phyloP scores from a whole-genome alignment of 345 rosid genomes.

The Rubroshorea leprosula region DNA sequence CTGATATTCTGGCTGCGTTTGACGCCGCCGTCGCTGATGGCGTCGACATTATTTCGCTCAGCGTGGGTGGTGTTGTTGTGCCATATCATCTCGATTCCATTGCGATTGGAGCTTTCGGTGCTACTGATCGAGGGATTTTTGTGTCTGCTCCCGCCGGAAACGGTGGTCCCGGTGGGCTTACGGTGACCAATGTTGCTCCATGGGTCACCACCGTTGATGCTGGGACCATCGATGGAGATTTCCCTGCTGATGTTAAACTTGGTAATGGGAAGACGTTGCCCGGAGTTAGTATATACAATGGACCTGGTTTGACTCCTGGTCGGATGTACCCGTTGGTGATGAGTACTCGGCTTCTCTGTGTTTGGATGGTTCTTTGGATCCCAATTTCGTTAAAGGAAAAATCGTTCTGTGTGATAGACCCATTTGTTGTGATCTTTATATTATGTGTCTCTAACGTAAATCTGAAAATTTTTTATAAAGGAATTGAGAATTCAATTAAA shows the following conservation, averaged over 20 bases:
- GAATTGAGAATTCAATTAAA: too few species aligned
- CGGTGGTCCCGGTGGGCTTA: constrained; percentile 80
- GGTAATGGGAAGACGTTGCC: constrained; percentile 57
- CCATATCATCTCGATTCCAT: constrained; percentile 86
- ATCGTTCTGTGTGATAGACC: constrained; percentile 71
- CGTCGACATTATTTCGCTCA: constrained; percentile 77
- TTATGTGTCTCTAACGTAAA: too few species aligned
- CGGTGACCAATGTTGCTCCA: constrained; percentile 77
- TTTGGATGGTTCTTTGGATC: constrained; percentile 73
- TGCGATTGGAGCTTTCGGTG: constrained; percentile 82
- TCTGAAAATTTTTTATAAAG: too few species aligned
- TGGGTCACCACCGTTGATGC: constrained; percentile 90
- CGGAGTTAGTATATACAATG: constrained; percentile 65
- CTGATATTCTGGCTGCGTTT: constrained; percentile 88
- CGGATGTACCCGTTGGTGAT: constrained; percentile 57
- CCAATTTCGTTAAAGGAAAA: constrained; percentile 51
- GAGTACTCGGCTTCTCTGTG: constrained; percentile 75
- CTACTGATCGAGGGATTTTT: constrained; percentile 54
- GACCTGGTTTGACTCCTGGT: constrained; percentile 45
- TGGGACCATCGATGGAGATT: constrained; percentile 72
- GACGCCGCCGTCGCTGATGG: constrained; percentile 83
- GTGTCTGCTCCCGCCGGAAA: constrained; percentile 89
- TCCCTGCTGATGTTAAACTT: constrained; percentile 71
- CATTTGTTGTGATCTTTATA: too few species aligned
- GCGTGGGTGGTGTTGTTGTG: constrained; percentile 81